Evolutionary conservation across 2,329 filamentous ascomycete species (phyloP).

Genomic region (Pseudophaeomoniella oleicola): DNA sequence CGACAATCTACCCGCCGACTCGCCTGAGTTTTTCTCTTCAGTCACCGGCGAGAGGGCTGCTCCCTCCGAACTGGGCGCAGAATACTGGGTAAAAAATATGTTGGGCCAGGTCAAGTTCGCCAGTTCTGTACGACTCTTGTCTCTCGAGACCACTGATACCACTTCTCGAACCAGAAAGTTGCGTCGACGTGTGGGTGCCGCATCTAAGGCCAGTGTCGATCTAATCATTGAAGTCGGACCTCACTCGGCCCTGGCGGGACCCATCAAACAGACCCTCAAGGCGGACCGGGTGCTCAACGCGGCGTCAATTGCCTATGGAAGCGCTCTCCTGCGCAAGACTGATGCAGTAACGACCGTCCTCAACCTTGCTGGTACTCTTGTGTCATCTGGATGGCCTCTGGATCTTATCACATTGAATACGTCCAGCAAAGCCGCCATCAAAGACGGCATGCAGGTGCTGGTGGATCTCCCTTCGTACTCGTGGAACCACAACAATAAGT

Average conservation of each 20-base stretch:
- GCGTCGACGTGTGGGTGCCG: no score
- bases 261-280: conserved; percentile 1
- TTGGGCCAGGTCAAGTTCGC: conserved; percentile 11
- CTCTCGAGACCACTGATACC: background rate
- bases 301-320: conserved; percentile 8
- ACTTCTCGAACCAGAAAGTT: no score
- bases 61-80: conserved; percentile 6
- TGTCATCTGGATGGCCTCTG: conserved; percentile 9
- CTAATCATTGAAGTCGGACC: conserved; percentile 6
- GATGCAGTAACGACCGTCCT: conserved; percentile 10
- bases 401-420: conserved; percentile 14
- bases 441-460: background rate
- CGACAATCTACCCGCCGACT: background rate
- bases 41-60: conserved; percentile 10
- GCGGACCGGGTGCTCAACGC: background rate
- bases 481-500: conserved; percentile 15
- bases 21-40: conserved; percentile 11
- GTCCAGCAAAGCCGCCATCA: background rate
- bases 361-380: conserved; percentile 10
- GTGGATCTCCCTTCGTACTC: conserved; percentile 7
- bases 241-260: conserved; percentile 6
- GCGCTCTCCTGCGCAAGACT: conserved; percentile 13
- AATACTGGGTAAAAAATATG: conserved; percentile 15
- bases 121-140: background rate
- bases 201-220: background rate